These are phyloP conservation scores for Torulaspora microellipsoides DNA, from an alignment of 805 yeast genomes.

Conservation along the genomic window DNA sequence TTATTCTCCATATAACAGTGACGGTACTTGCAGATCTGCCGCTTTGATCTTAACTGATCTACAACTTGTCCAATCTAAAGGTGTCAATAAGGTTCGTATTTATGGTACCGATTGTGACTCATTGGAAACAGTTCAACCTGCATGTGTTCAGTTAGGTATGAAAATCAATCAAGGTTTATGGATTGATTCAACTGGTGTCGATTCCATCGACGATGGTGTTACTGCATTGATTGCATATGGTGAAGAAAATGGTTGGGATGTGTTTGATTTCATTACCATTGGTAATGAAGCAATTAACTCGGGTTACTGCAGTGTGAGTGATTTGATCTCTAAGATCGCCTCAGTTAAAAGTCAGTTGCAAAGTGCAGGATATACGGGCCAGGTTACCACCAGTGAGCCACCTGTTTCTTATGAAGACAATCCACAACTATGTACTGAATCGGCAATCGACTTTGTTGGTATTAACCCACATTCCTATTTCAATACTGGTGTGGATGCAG, in stretches of 20 bases:
- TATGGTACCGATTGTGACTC: constrained; percentile 87
- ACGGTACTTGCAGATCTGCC: constrained; percentile 61
- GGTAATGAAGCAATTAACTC: constrained; percentile 84
- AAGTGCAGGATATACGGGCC: constrained; percentile 72
- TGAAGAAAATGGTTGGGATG: constrained; percentile 58
- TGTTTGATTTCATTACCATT: constrained; percentile 71
- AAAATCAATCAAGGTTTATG: constrained; percentile 84
- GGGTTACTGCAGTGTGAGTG: constrained; percentile 54
- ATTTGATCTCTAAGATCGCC: constrained; percentile 60
- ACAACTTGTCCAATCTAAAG: constrained; percentile 49
- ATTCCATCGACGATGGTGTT: constrained; percentile 62
- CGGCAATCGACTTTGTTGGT: constrained; percentile 78
- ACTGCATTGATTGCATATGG: constrained; percentile 48
- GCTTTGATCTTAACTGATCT: constrained; percentile 56
- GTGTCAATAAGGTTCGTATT: constrained; percentile 63
- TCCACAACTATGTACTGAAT: constrained; percentile 63
- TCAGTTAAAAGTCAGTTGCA: constrained; percentile 55
- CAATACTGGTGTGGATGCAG: constrained; percentile 56
- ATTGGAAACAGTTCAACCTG: constrained; percentile 59
- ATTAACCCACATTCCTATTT: constrained; percentile 86
- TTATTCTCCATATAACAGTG: constrained; percentile 73
- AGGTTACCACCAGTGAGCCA: constrained; percentile 82
- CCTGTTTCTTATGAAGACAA: constrained; percentile 63
- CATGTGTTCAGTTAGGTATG: constrained; percentile 54
- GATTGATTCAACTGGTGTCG: constrained; percentile 61